Evolutionary conservation across 192 early-diverging fungal species (phyloP).

Genomic region (Entrophospora sp.): DNA sequence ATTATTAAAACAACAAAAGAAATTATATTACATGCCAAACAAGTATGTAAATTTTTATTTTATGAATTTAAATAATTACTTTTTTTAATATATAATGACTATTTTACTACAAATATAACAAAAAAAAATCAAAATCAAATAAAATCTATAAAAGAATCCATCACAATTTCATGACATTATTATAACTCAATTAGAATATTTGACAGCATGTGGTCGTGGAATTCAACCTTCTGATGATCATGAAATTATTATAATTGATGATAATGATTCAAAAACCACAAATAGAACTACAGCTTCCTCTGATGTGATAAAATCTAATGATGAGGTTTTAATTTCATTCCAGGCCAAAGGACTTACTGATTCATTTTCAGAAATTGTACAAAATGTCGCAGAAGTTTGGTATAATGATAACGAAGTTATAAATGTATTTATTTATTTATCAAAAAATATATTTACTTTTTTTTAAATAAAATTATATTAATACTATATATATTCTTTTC

Average conservation of each 20-base stretch:
- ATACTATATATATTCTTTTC: background rate
- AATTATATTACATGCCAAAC: background rate
- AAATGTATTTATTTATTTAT: slow-evolving; percentile 22
- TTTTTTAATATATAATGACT: too few species aligned
- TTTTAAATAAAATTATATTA: background rate
- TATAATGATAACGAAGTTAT: slow-evolving; percentile 34
- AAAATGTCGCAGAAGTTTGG: slow-evolving; percentile 33
- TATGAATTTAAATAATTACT: too few species aligned
- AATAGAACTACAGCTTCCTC: too few species aligned
- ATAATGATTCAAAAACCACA: slow-evolving; percentile 20
- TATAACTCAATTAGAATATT: slow-evolving; percentile 36
- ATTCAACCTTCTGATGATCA: slow-evolving; percentile 46
- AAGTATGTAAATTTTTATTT: slow-evolving; percentile 7
- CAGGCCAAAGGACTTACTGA: slow-evolving; percentile 26
- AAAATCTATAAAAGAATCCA: background rate
- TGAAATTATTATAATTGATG: slow-evolving; percentile 28
- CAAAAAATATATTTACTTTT: background rate
- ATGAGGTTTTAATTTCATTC: slow-evolving; percentile 11
- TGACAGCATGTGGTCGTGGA: slow-evolving; percentile 42
- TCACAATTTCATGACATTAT: slow-evolving; percentile 8
- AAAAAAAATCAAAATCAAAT: too few species aligned
- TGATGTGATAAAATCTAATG: slow-evolving; percentile 9
- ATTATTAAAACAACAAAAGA: slow-evolving; percentile 2
- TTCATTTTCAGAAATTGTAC: slow-evolving; percentile 35
- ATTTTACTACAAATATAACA: too few species aligned